Percentiles rank a stretch among this genome's conserved stretches.
Evolutionary conservation across 768 basidiomycete species (phyloP).

Genomic region (Lactarius quietus): DNA sequence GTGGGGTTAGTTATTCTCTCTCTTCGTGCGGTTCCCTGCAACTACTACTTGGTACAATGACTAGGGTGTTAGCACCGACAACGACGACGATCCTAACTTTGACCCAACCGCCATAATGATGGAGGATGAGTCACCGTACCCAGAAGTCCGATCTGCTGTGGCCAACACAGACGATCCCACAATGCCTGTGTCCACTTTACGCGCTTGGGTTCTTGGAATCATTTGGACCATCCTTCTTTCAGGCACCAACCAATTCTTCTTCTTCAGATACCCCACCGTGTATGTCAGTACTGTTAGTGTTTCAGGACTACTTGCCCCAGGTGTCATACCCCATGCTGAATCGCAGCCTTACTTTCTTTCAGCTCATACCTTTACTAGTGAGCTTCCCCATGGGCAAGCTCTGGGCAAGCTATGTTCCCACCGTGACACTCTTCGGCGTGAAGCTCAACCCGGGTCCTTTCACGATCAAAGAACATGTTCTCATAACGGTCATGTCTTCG

Average conservation of each 20-base stretch:
- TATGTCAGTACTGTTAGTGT: constrained; percentile 13
- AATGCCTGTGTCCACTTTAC: constrained; percentile 37
- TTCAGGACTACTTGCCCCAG: no score
- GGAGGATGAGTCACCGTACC: constrained; percentile 50
- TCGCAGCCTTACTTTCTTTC: background rate
- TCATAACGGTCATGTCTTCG: constrained; percentile 43
- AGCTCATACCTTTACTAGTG: constrained; percentile 61
- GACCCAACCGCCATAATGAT: background rate
- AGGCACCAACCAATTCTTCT: constrained; percentile 76
- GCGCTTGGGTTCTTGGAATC: constrained; percentile 38
- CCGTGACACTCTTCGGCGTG: constrained; percentile 49
- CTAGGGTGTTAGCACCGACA: background rate
- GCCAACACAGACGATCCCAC: constrained; percentile 45
- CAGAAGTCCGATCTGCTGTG: constrained; percentile 50
- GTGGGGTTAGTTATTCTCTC: background rate
- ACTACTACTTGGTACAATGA: background rate
- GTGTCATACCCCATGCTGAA: background rate
- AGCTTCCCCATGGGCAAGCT: constrained; percentile 61
- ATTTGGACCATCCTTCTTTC: constrained; percentile 56
- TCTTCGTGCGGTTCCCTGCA: background rate
- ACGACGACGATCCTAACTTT: constrained; percentile 27
- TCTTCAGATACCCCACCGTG: constrained; percentile 57
- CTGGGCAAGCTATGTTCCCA: constrained; percentile 53
- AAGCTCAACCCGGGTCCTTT: constrained; percentile 66
- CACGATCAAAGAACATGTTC: constrained; percentile 69